phyloP scores from a whole-genome alignment of 1,139 yeast species.

The Taphrina pruni region DNA sequence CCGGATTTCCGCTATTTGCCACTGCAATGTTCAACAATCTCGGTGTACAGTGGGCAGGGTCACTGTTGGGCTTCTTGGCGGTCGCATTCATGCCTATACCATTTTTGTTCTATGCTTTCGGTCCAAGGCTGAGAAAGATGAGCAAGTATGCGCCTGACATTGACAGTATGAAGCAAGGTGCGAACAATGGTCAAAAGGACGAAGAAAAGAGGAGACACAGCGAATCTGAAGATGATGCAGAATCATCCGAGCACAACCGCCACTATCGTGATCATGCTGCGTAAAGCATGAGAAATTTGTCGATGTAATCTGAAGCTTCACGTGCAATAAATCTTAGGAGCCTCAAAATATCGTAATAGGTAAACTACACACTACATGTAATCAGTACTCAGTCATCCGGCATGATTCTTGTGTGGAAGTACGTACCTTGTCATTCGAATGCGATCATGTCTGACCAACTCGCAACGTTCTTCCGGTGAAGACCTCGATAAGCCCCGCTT shows the following conservation, averaged over 20 bases:
- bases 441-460: too few species aligned
- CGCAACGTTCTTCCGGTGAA: too few species aligned
- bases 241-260: neutral
- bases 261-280: neutral
- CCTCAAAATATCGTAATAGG: too few species aligned
- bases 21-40: slow-evolving; percentile 56
- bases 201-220: slow-evolving; percentile 10
- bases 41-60: slow-evolving; percentile 66
- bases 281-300: too few species aligned
- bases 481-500: too few species aligned
- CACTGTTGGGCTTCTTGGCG: slow-evolving; percentile 59
- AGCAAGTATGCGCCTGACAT: slow-evolving; percentile 20
- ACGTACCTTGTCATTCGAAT: too few species aligned
- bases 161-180: neutral
- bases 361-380: too few species aligned
- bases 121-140: slow-evolving; percentile 17
- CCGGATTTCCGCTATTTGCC: slow-evolving; percentile 38
- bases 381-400: too few species aligned
- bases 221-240: slow-evolving; percentile 1
- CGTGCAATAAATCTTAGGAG: too few species aligned
- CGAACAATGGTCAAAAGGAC: neutral
- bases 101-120: slow-evolving; percentile 54
- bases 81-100: slow-evolving; percentile 62
- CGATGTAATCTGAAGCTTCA: too few species aligned
- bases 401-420: too few species aligned